phyloP scores from a whole-genome alignment of 257 asterid species.

The Fraxinus americana region DNA sequence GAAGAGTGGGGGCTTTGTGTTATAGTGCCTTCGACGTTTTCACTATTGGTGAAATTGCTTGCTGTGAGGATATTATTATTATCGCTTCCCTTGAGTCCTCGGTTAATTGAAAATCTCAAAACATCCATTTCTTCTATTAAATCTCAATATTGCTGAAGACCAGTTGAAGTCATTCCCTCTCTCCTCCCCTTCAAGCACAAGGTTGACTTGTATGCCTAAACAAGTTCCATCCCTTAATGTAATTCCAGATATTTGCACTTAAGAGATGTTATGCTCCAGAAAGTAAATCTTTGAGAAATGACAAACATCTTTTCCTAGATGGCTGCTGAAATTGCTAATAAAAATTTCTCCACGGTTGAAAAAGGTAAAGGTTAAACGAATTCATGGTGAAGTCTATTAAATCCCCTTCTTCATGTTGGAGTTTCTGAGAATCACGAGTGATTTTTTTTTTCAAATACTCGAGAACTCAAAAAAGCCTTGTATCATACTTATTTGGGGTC shows the following conservation, averaged over 20 bases:
- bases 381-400: conserved; percentile 8
- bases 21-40: not conserved
- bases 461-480: not conserved
- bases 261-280: conserved; percentile 5
- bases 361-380: not conserved
- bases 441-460: not conserved
- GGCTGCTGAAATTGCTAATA: not conserved
- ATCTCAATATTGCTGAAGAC: not conserved
- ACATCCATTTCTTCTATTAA: not conserved
- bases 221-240: not conserved
- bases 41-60: not conserved
- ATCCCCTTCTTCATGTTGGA: not conserved
- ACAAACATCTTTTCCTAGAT: conserved; percentile 7
- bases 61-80: not conserved
- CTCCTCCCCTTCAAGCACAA: not conserved
- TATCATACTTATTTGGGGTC: not conserved
- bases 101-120: not conserved
- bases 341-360: not conserved
- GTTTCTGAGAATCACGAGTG: not conserved
- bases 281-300: not conserved
- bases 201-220: not conserved
- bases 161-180: not conserved
- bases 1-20: not conserved
- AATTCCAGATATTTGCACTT: not conserved
- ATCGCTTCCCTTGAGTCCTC: not conserved